Base-by-base conservation (phyloP, 352 stramenopile species). In the Globisporangium viniferum region DNA sequence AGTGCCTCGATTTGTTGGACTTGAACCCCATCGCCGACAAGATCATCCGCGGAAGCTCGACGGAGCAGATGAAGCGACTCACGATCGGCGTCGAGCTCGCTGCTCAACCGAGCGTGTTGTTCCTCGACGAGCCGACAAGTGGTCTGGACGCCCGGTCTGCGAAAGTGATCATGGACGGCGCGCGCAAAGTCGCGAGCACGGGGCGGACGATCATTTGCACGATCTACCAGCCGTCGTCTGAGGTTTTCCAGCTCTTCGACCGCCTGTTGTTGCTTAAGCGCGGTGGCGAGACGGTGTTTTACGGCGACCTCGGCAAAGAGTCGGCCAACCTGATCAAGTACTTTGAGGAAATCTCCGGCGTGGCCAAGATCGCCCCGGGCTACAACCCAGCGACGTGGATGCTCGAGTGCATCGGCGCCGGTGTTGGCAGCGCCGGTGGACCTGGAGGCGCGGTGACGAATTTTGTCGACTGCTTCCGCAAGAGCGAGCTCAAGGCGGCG, bases 81-180 rank as follows among this genome's bases (percentile, higher is more conserved):
- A 79, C 73, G 56, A 88, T 97, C 39, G 92, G 86, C 55, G 83
- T 97, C 18, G 92, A 97, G 58, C 73, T 98, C 33, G 84, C 92
- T 0, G 81, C 81, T 9, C 85, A 88, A 36, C 77, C 90, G 36
- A 76, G 72, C 27, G 59, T 96, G 15, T 58, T 97, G 8, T 95
- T 97, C 68, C 62, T 84, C 18, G 79, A 87, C 56, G 79, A 87
- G 51, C 79, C 79, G 0, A 87, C 78, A n/a, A 81, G 68, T 20
- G 70, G 76, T 0, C 70, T 88, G 0, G 80, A 89, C 59, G 73
- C 77, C 24, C 67, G 72, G 31, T 67, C 75, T 2, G 77, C 78
- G 15, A 77, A 91, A 27, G 75, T 86, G 53, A 58, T 95, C 10
- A 85, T 94, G 53, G 73, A 87, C 20, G 75, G 91, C 1, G 72